A percentile compares a stretch with the other conserved stretches of the same genome.
phyloP scores from a whole-genome alignment of 1,284 basidiomycete genomes.

The Cerioporus squamosus region DNA sequence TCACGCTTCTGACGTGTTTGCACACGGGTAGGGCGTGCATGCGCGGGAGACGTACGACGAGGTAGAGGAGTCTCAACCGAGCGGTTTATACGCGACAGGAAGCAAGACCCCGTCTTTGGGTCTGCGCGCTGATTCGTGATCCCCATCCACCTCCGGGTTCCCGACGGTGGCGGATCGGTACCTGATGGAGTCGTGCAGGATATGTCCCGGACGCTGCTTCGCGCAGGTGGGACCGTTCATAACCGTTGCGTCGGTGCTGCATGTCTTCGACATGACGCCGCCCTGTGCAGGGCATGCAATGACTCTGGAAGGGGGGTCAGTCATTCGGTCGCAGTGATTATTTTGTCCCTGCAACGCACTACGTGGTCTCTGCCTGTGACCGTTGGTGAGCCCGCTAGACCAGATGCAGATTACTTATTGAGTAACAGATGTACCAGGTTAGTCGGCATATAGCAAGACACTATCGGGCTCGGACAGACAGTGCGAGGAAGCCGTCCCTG shows the following conservation, averaged over 20 bases:
- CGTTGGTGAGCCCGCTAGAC: too few species aligned
- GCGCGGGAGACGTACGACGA: conserved; percentile 18
- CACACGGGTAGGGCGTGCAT: conserved; percentile 22
- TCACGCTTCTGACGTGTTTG: too few species aligned
- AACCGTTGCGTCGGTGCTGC: conserved; percentile 7
- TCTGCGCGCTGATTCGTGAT: conserved; percentile 18
- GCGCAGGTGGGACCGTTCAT: conserved; percentile 6
- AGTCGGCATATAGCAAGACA: too few species aligned
- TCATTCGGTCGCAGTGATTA: too few species aligned
- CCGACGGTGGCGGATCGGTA: too few species aligned
- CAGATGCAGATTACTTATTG: too few species aligned
- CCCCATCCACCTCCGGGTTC: background rate
- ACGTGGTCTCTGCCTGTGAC: too few species aligned
- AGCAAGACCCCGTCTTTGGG: conserved; percentile 25
- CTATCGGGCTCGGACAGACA: too few species aligned
- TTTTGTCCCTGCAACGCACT: too few species aligned
- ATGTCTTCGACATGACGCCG: conserved; percentile 4
- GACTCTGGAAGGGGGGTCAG: conserved; percentile 1
- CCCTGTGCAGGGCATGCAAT: background rate
- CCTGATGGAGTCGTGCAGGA: background rate
- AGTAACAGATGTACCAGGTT: too few species aligned
- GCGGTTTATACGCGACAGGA: conserved; percentile 16
- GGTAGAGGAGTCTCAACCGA: conserved; percentile 18
- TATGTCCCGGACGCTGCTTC: conserved; percentile 18
- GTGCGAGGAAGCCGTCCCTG: too few species aligned